Conservation (phyloP, 345 rosid species). For the Rhodomyrtus tomentosa region DNA sequence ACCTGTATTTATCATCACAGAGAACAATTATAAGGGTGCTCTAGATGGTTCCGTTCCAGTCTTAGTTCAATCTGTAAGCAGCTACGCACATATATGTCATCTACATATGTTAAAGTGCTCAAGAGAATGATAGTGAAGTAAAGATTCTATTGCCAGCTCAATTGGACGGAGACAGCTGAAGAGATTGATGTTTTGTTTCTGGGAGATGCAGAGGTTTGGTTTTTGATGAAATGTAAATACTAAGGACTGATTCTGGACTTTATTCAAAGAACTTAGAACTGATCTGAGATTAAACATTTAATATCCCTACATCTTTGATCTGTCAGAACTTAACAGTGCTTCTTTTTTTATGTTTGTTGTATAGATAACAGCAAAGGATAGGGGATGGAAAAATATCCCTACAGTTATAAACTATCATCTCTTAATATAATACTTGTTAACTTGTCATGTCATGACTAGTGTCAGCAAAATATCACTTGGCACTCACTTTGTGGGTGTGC, state of each 20-base stretch:
- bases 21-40: slow-evolving; percentile 34
- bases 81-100: background rate
- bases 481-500: too few relatives aligned
- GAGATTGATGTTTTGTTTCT: slow-evolving; percentile 71
- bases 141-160: slow-evolving; percentile 33
- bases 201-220: slow-evolving; percentile 78
- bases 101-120: background rate
- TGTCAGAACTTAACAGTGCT: too few relatives aligned
- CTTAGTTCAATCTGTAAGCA: slow-evolving; percentile 57
- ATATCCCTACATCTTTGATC: background rate
- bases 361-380: too few relatives aligned
- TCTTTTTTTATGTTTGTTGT: too few relatives aligned
- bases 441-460: too few relatives aligned
- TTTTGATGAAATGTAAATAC: background rate
- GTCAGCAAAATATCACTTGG: too few relatives aligned
- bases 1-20: slow-evolving; percentile 42
- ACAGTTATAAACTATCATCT: too few relatives aligned
- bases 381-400: too few relatives aligned
- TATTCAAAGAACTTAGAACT: background rate
- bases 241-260: background rate
- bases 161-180: slow-evolving; percentile 75
- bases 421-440: too few relatives aligned
- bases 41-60: slow-evolving; percentile 78
- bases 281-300: background rate
- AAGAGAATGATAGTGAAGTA: background rate